Evolutionary conservation across 768 basidiomycete genomes (phyloP).

Genomic region (Gymnopilus junonius): DNA sequence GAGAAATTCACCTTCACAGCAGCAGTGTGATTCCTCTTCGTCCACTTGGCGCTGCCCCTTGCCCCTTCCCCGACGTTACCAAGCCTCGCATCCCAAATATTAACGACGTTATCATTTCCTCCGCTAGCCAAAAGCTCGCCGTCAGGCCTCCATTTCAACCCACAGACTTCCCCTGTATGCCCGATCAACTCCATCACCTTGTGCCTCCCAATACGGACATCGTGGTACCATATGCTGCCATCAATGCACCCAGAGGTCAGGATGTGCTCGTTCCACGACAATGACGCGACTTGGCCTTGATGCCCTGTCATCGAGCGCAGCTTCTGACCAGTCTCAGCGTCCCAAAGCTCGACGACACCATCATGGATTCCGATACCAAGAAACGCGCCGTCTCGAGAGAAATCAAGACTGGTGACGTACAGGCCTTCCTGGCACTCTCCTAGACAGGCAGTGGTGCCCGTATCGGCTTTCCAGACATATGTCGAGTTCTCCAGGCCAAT

Average conservation of each 20-base stretch:
- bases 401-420: conserved; percentile 78
- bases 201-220: conserved; percentile 86
- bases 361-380: conserved; percentile 80
- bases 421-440: conserved; percentile 77
- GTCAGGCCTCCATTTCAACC: conserved; percentile 86
- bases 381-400: conserved; percentile 80
- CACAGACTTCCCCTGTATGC: conserved; percentile 93
- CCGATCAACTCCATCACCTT: conserved; percentile 90
- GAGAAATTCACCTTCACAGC: conserved; percentile 70
- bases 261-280: conserved; percentile 89
- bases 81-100: conserved; percentile 92
- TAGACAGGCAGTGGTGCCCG: conserved; percentile 79
- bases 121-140: conserved; percentile 93
- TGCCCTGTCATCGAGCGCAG: conserved; percentile 93
- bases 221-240: conserved; percentile 96
- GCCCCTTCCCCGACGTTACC: conserved; percentile 57
- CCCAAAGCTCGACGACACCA: conserved; percentile 96
- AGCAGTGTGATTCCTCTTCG: conserved; percentile 88
- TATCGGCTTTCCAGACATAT: conserved; percentile 95
- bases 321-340: conserved; percentile 76
- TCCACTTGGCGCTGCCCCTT: conserved; percentile 79
- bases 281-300: conserved; percentile 77
- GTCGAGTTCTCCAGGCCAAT: conserved; percentile 87
- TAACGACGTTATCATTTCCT: conserved; percentile 97
- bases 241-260: conserved; percentile 89